Base-by-base conservation (phyloP, 2,329 filamentous ascomycete species). In the Talaromyces verruculosus region DNA sequence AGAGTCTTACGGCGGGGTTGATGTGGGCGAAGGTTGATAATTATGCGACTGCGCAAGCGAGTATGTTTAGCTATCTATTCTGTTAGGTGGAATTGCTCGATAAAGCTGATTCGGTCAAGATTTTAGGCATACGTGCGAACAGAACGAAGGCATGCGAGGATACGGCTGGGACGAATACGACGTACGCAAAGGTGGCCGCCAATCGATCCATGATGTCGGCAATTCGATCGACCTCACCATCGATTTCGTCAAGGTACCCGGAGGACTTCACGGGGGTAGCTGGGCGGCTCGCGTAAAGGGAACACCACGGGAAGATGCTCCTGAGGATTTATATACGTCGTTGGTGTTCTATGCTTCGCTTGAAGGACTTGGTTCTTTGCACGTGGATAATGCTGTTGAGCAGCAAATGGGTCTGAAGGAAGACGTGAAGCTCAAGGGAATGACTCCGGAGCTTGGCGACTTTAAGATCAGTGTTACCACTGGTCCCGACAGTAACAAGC, bases 121-220 rank as follows among this genome's bases (percentile, higher is more conserved):
- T 72, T 90, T 97, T 72, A 89, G 95, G 69, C 93, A 97, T 77
- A 97, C 95, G 0, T 99, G 95, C 80, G 95, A 98, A 78, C 95
- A 99, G 77, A 87, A 95, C 77, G 92, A 96, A 76, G 91, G 91
- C 70, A 96, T 99, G 85, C 90, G 88, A 58, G 94, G 94, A 65
- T 99, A 99, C 77, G 95, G 95, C 68, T 99, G 95, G 95, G 93
- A 98, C 73, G 92, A 96, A 76, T 99, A 96, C 77, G 95, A 99
- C 79, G 89, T 93, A 25, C 86, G 95, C 66, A 90, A 85, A 65
- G 95, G 95, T 68, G 95, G 95, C 65, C 84, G 91, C 25, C 92
- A 99, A 79, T 91, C 91, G 0, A 94, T 99, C 67, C 92, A 96
- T 75, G 95, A 99, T 77, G 88, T 89, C 63, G 90, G 87, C 59